phyloP scores from a whole-genome alignment of 495 filamentous ascomycete genomes.

The Penicillium malachiteum region DNA sequence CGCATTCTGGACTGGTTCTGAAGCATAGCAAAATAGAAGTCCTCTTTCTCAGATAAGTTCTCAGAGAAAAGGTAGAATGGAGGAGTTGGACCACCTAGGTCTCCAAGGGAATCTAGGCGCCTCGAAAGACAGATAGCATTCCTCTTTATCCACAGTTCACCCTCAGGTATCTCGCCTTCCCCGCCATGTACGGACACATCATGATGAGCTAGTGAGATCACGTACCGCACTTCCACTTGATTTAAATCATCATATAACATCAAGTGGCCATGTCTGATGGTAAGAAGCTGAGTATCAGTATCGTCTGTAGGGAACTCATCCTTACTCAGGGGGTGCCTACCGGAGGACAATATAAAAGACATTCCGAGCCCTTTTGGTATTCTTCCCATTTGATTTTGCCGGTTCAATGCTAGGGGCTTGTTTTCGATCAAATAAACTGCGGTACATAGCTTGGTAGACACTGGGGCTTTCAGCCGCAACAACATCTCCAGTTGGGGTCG shows the following conservation, averaged over 20 bases:
- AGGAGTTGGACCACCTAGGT: conserved; percentile 57
- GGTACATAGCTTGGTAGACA: conserved; percentile 97
- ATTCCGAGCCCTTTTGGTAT: conserved; percentile 72
- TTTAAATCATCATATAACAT: conserved; percentile 94
- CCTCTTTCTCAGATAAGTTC: conserved; percentile 92
- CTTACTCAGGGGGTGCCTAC: conserved; percentile 44
- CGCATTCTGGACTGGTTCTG: conserved; percentile 73
- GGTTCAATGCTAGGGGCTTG: conserved; percentile 52
- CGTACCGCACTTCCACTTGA: conserved; percentile 91
- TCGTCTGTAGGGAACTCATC: background rate
- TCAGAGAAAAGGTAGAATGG: conserved; percentile 95
- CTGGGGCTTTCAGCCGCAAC: conserved; percentile 76
- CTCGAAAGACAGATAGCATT: conserved; percentile 87
- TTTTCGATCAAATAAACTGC: conserved; percentile 90
- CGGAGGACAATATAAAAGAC: conserved; percentile 92
- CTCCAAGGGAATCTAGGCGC: conserved; percentile 61
- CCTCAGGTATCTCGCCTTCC: conserved; percentile 77
- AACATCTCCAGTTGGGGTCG: conserved; percentile 73
- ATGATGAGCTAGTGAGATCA: conserved; percentile 88
- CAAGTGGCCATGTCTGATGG: conserved; percentile 79
- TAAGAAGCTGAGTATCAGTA: conserved; percentile 19
- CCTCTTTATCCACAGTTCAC: conserved; percentile 91
- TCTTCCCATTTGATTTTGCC: conserved; percentile 53
- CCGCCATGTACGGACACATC: conserved; percentile 83
- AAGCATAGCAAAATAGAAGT: conserved; percentile 93